Evolutionary conservation across 148 eudicot species (phyloP).

Genomic region (Vaccinium corymbosum): DNA sequence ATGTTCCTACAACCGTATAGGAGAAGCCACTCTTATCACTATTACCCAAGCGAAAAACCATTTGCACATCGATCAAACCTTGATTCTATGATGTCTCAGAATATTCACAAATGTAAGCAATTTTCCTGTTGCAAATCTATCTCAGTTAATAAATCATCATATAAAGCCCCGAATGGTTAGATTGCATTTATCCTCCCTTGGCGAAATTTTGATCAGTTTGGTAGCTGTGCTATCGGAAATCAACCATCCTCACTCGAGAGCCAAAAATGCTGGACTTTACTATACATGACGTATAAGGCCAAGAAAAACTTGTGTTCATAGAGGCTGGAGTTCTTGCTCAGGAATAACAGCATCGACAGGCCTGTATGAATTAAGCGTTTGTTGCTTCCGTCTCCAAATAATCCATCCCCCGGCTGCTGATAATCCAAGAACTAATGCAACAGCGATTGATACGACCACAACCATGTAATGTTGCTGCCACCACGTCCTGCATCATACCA

Average conservation of each 20-base stretch:
- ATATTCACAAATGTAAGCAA: slow-evolving; percentile 16
- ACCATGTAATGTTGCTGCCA: slow-evolving; percentile 57
- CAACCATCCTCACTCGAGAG: background rate
- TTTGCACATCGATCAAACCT: background rate
- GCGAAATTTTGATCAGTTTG: slow-evolving; percentile 7
- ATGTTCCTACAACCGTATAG: background rate
- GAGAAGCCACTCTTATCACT: background rate
- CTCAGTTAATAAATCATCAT: slow-evolving; percentile 2
- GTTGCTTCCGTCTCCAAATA: slow-evolving; percentile 58
- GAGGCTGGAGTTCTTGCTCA: slow-evolving; percentile 91
- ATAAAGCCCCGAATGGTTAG: slow-evolving; percentile 2
- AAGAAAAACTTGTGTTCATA: slow-evolving; percentile 20
- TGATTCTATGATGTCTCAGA: slow-evolving; percentile 6
- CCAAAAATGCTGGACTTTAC: slow-evolving; percentile 10
- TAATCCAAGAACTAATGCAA: slow-evolving; percentile 43
- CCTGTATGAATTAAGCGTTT: slow-evolving; percentile 46
- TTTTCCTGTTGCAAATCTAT: slow-evolving; percentile 2
- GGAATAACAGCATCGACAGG: slow-evolving; percentile 53
- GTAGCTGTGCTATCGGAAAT: background rate
- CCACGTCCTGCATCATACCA: slow-evolving; percentile 57
- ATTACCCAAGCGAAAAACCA: background rate
- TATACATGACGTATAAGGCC: background rate
- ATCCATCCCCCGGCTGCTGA: slow-evolving; percentile 54
- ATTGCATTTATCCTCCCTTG: slow-evolving; percentile 1
- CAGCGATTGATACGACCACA: slow-evolving; percentile 38